Evolutionary conservation across 2,329 filamentous ascomycete genomes (phyloP), one percentile per base, ranked within the genome.

Genomic region (Leptographium radiaticola): DNA sequence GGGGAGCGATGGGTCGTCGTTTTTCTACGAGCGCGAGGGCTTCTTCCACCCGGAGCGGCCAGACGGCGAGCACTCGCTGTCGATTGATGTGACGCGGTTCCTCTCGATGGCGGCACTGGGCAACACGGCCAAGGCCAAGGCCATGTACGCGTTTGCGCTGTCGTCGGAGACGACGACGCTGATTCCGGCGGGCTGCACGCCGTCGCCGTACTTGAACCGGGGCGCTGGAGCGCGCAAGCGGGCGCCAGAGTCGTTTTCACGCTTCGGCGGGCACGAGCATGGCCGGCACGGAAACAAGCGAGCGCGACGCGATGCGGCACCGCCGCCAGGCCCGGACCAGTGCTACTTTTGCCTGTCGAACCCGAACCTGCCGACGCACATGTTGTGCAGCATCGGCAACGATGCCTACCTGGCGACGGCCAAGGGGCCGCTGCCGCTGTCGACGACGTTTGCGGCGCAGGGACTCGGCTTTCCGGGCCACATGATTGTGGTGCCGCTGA

Each of bases 341-440:
- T 98, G 93, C 70, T 98, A 93, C 74, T 97, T 98, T 72, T 98
- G 93, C 65, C 76, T 98, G 12, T 90, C 88, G 7, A 96, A 95
- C 66, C 81, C 86, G 7, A 86, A 85, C 57, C 74, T 93, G 46
- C 86, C 87, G 52, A 85, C 84, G 1, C 91, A 98, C 69, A 86
- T 98, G 68, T 85, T 96, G 62, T 86, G 86, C 59, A 89, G 86
- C 31, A 91, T 98, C 59, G 93, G 87, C 52, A 83, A 89, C 18
- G 86, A 95, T 56, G 78, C 83, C 53, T 97, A 97, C 67, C 70
- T 97, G 53, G 95, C 93, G 33, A 93, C 86, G 30, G 89, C 93
- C 56, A 96, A 95, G 67, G 93, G 93, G 0, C 90, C 93, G 6
- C 75, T 98, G 1, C 84, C 87, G 2, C 85, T 82, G 2, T 68